These are phyloP conservation scores for Apiospora hydei DNA, from an alignment of 2,329 filamentous ascomycete genomes.

Conservation along the genomic window DNA sequence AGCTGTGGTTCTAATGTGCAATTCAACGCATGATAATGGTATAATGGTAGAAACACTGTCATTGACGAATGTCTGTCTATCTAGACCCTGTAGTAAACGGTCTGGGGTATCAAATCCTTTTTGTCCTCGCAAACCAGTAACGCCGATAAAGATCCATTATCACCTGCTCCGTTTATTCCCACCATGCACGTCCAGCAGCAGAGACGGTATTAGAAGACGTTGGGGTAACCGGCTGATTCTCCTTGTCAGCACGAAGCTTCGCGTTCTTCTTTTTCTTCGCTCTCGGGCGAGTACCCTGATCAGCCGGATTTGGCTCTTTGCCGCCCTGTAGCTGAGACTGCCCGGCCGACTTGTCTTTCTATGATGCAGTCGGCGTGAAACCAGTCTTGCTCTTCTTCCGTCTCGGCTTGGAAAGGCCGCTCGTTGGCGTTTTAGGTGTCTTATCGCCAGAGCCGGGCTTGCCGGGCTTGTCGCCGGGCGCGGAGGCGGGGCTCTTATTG, in stretches of 20 bases:
- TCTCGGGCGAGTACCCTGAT: slow-evolving; percentile 11
- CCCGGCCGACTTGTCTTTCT: slow-evolving; percentile 27
- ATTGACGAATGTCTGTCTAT: slow-evolving; percentile 1
- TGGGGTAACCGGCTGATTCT: background rate
- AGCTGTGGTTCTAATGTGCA: background rate
- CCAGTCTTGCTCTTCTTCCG: slow-evolving; percentile 46
- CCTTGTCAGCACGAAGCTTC: background rate
- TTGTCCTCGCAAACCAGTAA: slow-evolving; percentile 1
- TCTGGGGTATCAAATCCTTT: slow-evolving; percentile 15
- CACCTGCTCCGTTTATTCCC: slow-evolving; percentile 1
- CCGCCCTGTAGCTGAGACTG: background rate
- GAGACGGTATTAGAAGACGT: background rate
- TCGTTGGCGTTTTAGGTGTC: slow-evolving; percentile 45
- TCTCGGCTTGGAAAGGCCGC: slow-evolving; percentile 42
- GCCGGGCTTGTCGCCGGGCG: slow-evolving; percentile 15
- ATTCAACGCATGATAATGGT: too few relatives aligned
- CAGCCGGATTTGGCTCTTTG: background rate
- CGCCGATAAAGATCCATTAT: slow-evolving; percentile 4
- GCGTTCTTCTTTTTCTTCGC: slow-evolving; percentile 21
- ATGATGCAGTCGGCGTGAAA: slow-evolving; percentile 36
- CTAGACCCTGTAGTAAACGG: slow-evolving; percentile 6
- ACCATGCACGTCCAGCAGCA: background rate
- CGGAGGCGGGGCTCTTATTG: slow-evolving; percentile 23
- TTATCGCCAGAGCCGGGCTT: slow-evolving; percentile 33
- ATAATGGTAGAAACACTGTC: background rate